Base-by-base conservation (phyloP, 345 rosid genomes). In the Kandelia obovata region DNA sequence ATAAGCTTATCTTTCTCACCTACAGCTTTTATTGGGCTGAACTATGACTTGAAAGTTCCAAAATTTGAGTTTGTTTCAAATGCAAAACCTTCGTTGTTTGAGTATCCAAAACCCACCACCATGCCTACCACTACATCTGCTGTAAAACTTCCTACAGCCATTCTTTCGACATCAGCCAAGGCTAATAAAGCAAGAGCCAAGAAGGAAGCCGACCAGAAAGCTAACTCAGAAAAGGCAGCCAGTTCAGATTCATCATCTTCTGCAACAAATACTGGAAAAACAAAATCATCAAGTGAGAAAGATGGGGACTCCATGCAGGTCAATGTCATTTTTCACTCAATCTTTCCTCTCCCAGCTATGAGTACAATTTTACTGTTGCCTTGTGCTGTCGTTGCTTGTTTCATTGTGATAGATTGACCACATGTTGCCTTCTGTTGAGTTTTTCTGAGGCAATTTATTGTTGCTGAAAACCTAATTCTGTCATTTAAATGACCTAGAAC, bases 121-220 rank as follows among this genome's bases (percentile, higher is more conserved):
- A 89, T 86, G 47, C 87, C 96, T 34, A 86, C 97, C 26, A 73
- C 95, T 31, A 81, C 91, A 5, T 92, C 99, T 2, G 87, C 97
- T 15, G 89, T 86, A 47, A 96, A 92, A 74, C 98, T 96, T 73
- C 98, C 99, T n/a, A 83, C 95, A 9, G 98, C 98, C 35, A 91
- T 96, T 77, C 84, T 96, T 75, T 96, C 99, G 39, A 92, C 97
- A n/a, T 92, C 99, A 7, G 98, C 82, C 31, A 89, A 89, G 89
- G 96, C 98, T 80, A 92, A 43, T 43, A 43, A 92, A 85, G 88
- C 97, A 49, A 83, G 92, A 83, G 98, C 96, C 62, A 92, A 92
- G 87, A 92, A 92, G 83, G 97, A 92, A n/a, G 96, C 97, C 5
- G 97, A 92, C 39, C 88, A 79, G 71, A 89, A 92, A 80, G 90